Conservation (phyloP, 805 yeast species). For the Candida vartiovaarae region DNA sequence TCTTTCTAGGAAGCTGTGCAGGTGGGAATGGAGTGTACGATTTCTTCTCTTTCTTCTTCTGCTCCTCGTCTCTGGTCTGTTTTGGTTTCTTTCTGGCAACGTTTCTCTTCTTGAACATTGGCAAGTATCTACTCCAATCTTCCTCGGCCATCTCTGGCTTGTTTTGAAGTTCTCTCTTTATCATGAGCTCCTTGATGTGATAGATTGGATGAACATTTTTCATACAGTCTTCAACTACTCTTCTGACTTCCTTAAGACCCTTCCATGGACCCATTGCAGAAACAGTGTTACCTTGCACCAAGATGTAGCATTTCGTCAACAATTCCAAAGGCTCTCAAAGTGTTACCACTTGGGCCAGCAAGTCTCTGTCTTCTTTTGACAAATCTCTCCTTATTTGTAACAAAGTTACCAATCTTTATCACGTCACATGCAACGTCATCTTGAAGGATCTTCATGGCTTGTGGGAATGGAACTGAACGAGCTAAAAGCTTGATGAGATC, state of each 20-base stretch:
- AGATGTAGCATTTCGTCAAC: constrained; percentile 88
- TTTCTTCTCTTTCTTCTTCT: constrained; percentile 39
- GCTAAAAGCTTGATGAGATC: constrained; percentile 91
- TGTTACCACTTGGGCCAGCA: constrained; percentile 96
- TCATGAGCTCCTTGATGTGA: constrained; percentile 95
- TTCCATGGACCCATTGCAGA: constrained; percentile 95
- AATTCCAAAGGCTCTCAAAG: constrained; percentile 93
- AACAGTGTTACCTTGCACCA: constrained; percentile 97
- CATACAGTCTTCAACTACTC: constrained; percentile 98
- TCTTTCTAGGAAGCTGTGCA: constrained; percentile 91
- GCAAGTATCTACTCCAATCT: constrained; percentile 95
- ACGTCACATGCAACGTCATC: constrained; percentile 96
- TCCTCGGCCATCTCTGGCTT: constrained; percentile 93
- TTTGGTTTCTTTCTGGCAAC: constrained; percentile 89
- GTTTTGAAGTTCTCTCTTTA: constrained; percentile 89
- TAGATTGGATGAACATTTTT: constrained; percentile 94
- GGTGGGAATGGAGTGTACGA: constrained; percentile 99
- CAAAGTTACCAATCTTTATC: constrained; percentile 87
- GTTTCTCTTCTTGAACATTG: constrained; percentile 93
- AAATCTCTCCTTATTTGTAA: constrained; percentile 86
- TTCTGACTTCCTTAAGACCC: constrained; percentile 84
- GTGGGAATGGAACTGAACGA: constrained; percentile 95
- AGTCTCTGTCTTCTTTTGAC: constrained; percentile 93
- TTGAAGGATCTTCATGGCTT: constrained; percentile 84
- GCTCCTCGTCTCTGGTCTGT: constrained; percentile 45